phyloP scores from a whole-genome alignment of 805 yeast genomes.

The Wickerhamiella vanderwaltii region DNA sequence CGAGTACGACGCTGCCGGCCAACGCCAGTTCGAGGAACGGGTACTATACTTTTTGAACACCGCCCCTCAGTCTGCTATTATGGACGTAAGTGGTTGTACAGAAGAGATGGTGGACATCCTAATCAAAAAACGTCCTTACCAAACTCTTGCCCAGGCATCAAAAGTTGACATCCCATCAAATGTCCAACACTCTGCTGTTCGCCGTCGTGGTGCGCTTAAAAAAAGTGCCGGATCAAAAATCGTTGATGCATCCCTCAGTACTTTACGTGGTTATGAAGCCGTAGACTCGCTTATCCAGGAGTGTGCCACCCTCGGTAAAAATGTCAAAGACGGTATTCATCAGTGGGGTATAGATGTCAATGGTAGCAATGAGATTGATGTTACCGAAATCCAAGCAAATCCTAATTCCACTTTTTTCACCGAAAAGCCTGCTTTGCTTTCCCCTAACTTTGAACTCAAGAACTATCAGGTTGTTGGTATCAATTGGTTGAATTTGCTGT shows the following conservation, averaged over 20 bases:
- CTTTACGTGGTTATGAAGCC: constrained; percentile 81
- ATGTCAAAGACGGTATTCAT: constrained; percentile 57
- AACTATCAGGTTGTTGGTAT: constrained; percentile 94
- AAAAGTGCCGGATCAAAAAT: constrained; percentile 62
- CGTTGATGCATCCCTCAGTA: constrained; percentile 54
- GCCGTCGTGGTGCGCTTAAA: constrained; percentile 32
- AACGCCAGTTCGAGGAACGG: constrained; percentile 44
- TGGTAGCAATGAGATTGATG: constrained; percentile 47
- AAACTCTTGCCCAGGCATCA: constrained; percentile 45
- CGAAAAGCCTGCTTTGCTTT: constrained; percentile 57
- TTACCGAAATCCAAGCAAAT: constrained; percentile 37
- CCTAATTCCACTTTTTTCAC: constrained; percentile 34
- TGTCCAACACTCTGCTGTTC: constrained; percentile 22
- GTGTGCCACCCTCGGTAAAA: constrained; percentile 66
- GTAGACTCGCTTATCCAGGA: constrained; percentile 81
- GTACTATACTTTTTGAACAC: constrained; percentile 67
- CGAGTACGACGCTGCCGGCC: constrained; percentile 25
- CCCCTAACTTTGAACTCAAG: constrained; percentile 56
- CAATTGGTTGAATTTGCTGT: constrained; percentile 79
- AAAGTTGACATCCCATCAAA: constrained; percentile 39
- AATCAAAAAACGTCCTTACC: constrained; percentile 59
- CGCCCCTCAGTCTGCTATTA: constrained; percentile 60
- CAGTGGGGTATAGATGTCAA: constrained; percentile 81
- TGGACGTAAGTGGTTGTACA: constrained; percentile 65
- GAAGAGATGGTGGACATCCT: constrained; percentile 54